Evolutionary conservation across 805 yeast species (phyloP).

Genomic region (Zygosaccharomyces pseudorouxii): DNA sequence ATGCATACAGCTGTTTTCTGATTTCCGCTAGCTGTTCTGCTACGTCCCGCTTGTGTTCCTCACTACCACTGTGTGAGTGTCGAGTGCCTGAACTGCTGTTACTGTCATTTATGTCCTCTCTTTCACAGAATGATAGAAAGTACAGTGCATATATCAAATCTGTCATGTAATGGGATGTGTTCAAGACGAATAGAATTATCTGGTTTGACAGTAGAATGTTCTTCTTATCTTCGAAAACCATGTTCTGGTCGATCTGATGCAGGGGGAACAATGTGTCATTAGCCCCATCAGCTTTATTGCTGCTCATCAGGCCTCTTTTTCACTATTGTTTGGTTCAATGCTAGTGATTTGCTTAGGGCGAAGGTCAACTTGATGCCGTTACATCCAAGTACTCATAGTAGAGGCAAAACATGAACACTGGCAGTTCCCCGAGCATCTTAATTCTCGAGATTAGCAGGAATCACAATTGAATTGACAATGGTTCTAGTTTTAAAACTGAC

Average conservation of each 20-base stretch:
- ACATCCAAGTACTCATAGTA: neutral
- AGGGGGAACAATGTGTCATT: neutral
- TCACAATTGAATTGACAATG: neutral
- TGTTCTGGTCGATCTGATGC: neutral
- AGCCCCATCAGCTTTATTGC: neutral
- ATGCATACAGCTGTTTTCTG: constrained; percentile 13
- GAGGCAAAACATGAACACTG: neutral
- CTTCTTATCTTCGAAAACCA: constrained; percentile 13
- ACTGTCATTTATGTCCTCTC: constrained; percentile 3
- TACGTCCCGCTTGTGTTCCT: constrained; percentile 6
- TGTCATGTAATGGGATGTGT: constrained; percentile 25
- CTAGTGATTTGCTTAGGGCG: neutral
- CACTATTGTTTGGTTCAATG: neutral
- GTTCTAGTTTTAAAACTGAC: neutral
- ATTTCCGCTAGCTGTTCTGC: constrained; percentile 13
- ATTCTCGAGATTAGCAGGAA: neutral
- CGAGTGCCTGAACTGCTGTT: neutral
- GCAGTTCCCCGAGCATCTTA: neutral
- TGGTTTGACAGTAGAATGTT: constrained; percentile 17
- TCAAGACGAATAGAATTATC: constrained; percentile 18
- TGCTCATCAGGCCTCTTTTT: neutral
- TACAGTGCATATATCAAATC: constrained; percentile 23
- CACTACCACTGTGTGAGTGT: neutral
- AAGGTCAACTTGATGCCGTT: neutral
- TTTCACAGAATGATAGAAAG: constrained; percentile 15